Evolutionary conservation across 2,329 filamentous ascomycete species (phyloP).

Genomic region (Pseudohalonectria lignicola): DNA sequence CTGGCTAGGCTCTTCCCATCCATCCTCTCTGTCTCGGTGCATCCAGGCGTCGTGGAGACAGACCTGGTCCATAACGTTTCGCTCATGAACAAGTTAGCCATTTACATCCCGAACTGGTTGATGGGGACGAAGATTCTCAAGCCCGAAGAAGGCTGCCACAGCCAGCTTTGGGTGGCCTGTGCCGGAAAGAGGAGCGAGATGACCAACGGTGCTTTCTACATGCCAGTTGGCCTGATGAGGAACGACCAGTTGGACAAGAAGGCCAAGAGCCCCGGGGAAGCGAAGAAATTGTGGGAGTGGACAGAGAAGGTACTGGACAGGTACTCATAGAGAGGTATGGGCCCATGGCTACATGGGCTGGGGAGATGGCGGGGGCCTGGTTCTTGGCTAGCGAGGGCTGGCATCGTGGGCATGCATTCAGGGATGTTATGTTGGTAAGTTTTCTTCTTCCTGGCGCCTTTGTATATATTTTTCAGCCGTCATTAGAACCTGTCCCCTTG

Average conservation of each 20-base stretch:
- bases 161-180: slow-evolving; percentile 27
- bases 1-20: slow-evolving; percentile 14
- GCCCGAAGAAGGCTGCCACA: slow-evolving; percentile 24
- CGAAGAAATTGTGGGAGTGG: slow-evolving; percentile 21
- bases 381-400: too few relatives aligned
- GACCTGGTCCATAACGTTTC: slow-evolving; percentile 11
- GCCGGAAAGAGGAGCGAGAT: slow-evolving; percentile 13
- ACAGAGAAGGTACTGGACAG: slow-evolving; percentile 19
- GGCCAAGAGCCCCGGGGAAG: slow-evolving; percentile 16
- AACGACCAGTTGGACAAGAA: slow-evolving; percentile 12
- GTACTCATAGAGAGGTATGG: slow-evolving; percentile 3
- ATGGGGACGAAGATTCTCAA: slow-evolving; percentile 7
- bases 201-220: slow-evolving; percentile 23
- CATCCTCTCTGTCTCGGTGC: slow-evolving; percentile 12
- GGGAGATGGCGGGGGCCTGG: too few relatives aligned
- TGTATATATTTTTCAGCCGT: too few relatives aligned
- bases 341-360: too few relatives aligned
- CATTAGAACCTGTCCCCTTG: too few relatives aligned
- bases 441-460: too few relatives aligned
- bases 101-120: slow-evolving; percentile 8
- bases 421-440: too few relatives aligned
- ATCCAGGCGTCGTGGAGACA: slow-evolving; percentile 17
- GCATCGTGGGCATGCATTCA: too few relatives aligned
- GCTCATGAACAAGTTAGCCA: slow-evolving; percentile 6
- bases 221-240: slow-evolving; percentile 19